These are phyloP conservation scores for Acarospora socialis DNA, from an alignment of 2,329 filamentous ascomycete species.

Conservation along the genomic window DNA sequence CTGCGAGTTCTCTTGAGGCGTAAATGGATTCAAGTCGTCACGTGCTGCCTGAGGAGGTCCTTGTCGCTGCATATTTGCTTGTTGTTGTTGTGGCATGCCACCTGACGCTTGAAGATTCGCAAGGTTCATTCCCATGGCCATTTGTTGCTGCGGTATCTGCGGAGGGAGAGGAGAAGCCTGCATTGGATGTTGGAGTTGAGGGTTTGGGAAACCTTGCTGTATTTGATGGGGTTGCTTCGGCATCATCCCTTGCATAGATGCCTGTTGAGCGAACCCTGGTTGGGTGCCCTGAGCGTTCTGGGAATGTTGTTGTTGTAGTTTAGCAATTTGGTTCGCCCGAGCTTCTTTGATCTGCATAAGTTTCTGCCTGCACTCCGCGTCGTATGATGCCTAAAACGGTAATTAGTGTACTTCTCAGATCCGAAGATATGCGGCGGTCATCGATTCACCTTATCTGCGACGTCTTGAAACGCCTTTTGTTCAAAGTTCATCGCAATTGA, in stretches of 20 bases:
- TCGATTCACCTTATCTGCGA: slow-evolving; percentile 19
- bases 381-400: slow-evolving; percentile 25
- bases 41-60: slow-evolving; percentile 17
- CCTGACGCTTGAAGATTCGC: slow-evolving; percentile 8
- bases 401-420: slow-evolving; percentile 6
- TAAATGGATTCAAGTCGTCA: slow-evolving; percentile 25
- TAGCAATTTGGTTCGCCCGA: slow-evolving; percentile 27
- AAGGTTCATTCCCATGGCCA: slow-evolving; percentile 6
- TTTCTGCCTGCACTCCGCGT: slow-evolving; percentile 30
- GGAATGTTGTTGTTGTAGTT: slow-evolving; percentile 19
- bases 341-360: slow-evolving; percentile 31
- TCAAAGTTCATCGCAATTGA: slow-evolving; percentile 31
- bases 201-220: slow-evolving; percentile 27
- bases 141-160: slow-evolving; percentile 16
- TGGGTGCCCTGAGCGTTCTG: slow-evolving; percentile 28
- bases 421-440: slow-evolving; percentile 1
- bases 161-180: slow-evolving; percentile 34
- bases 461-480: slow-evolving; percentile 29
- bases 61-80: slow-evolving; percentile 15
- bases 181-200: slow-evolving; percentile 36
- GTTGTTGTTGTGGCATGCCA: slow-evolving; percentile 5
- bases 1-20: slow-evolving; percentile 27
- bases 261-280: slow-evolving; percentile 19
- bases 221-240: slow-evolving; percentile 23
- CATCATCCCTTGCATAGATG: slow-evolving; percentile 23